Evolutionary conservation across 2,329 filamentous ascomycete genomes (phyloP), one percentile per base, ranked within the genome.

Genomic region (Chaetothyriales sp.): DNA sequence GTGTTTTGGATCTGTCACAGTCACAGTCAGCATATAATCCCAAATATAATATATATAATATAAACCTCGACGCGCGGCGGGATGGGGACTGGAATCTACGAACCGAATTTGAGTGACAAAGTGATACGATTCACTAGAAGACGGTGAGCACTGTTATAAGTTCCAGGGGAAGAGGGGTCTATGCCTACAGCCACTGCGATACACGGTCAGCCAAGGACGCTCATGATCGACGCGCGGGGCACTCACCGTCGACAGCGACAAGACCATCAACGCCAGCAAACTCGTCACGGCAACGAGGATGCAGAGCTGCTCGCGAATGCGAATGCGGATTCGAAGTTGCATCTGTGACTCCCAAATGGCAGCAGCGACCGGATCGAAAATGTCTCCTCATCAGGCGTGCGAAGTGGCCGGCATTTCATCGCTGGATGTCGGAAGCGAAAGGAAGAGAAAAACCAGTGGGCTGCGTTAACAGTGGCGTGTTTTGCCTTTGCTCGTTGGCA

Each of bases 281-380:
- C 86, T 81, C 51, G 84, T 79, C 52, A 86, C 62, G 57, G 90
- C 72, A 61, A 94, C 84, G 57, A 94, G 73, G 64, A 81, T 74
- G 59, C 80, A 86, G 60, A 95, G 75, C 75, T 95, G 88, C 69
- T 88, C 81, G 59, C 86, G 79, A 62, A 95, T 95, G 52, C 83
- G 83, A 66, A 94, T 79, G 65, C 86, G 80, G 84, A 94, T 88
- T 25, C 22, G 22, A 39, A 39, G 32, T 51, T 49, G 49, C 55
- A 49, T 51, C 32, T 10, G 32, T 39, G 12, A 15, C 15, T 9
- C 32, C 32, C 32, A 39, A 39, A 15, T 39, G 10, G 3, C 10
- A 39, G 32, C 32, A 15, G 15, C 32, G 32, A 39, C 10, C 32
- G 10, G 15, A 5, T 15, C 32, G 32, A 39, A 3, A 25, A 39